A percentile compares a stretch with the other conserved stretches of the same genome.
phyloP scores from a whole-genome alignment of 2,329 filamentous ascomycete genomes.

The Talaromyces pinophilus region DNA sequence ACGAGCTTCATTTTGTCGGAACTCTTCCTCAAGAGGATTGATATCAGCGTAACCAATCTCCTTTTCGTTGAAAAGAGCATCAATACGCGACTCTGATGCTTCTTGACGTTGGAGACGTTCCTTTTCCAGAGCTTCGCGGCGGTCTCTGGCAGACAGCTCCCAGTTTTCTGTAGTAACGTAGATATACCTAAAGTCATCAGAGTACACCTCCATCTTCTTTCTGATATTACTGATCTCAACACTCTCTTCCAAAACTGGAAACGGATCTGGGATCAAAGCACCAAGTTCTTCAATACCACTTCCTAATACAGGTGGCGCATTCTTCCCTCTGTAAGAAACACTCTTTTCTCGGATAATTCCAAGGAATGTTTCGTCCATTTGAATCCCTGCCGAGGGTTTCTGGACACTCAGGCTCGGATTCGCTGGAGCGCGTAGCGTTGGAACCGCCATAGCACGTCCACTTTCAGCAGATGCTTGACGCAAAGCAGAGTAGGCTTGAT shows the following conservation, averaged over 20 bases:
- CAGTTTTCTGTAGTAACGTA: constrained; percentile 45
- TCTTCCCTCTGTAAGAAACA: constrained; percentile 39
- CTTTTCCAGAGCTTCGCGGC: constrained; percentile 49
- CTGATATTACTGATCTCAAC: constrained; percentile 36
- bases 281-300: constrained; percentile 40
- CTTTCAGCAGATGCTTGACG: constrained; percentile 48
- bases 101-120: constrained; percentile 54
- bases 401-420: constrained; percentile 26
- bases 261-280: constrained; percentile 36
- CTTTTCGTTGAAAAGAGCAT: constrained; percentile 57
- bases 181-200: constrained; percentile 49
- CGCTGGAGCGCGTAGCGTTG: constrained; percentile 25
- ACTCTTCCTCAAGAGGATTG: constrained; percentile 56
- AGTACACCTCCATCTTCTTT: constrained; percentile 37
- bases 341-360: constrained; percentile 51
- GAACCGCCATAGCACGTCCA: constrained; percentile 45
- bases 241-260: constrained; percentile 38
- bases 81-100: constrained; percentile 55
- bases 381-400: constrained; percentile 28
- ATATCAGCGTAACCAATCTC: constrained; percentile 62
- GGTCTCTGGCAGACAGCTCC: constrained; percentile 49
- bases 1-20: constrained; percentile 54
- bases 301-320: constrained; percentile 31
- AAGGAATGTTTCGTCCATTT: constrained; percentile 51
- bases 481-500: constrained; percentile 51